These are phyloP conservation scores for Lodderomyces parapsilosis DNA, from an alignment of 1,139 yeast species.

Conservation along the genomic window DNA sequence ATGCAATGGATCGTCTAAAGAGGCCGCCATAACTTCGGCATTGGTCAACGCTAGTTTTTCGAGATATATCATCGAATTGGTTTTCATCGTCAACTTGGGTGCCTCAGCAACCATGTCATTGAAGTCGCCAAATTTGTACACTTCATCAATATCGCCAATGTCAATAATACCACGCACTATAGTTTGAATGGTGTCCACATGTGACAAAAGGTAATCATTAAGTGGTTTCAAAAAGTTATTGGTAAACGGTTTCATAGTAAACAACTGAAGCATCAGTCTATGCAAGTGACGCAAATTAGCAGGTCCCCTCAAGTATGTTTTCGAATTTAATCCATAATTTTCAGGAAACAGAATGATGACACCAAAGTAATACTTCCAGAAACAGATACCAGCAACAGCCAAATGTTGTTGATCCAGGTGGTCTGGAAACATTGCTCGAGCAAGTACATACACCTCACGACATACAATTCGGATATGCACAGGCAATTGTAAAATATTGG, in stretches of 20 bases:
- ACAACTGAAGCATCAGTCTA: slow-evolving; percentile 63
- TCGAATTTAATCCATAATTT: slow-evolving; percentile 46
- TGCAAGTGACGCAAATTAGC: slow-evolving; percentile 60
- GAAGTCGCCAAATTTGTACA: slow-evolving; percentile 62
- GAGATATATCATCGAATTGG: slow-evolving; percentile 62
- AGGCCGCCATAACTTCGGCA: slow-evolving; percentile 51
- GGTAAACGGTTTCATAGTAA: slow-evolving; percentile 65
- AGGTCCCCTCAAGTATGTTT: slow-evolving; percentile 28
- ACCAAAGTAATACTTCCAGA: slow-evolving; percentile 62
- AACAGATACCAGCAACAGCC: slow-evolving; percentile 67
- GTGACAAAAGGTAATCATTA: slow-evolving; percentile 63
- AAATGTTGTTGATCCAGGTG: slow-evolving; percentile 54
- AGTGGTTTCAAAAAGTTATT: slow-evolving; percentile 77
- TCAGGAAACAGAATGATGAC: slow-evolving; percentile 72
- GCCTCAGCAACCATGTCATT: slow-evolving; percentile 71
- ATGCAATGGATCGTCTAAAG: slow-evolving; percentile 55
- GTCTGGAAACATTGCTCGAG: slow-evolving; percentile 48
- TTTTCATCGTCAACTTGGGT: slow-evolving; percentile 61
- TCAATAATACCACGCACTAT: slow-evolving; percentile 50
- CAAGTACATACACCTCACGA: slow-evolving; percentile 30
- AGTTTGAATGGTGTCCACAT: slow-evolving; percentile 45
- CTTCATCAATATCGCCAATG: slow-evolving; percentile 54
- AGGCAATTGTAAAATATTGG: slow-evolving; percentile 53
- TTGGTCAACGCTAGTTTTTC: slow-evolving; percentile 58
- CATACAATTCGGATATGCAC: slow-evolving; percentile 51